Conservation (phyloP, 169 alveolate species). For the Plasmodium blacklocki region DNA sequence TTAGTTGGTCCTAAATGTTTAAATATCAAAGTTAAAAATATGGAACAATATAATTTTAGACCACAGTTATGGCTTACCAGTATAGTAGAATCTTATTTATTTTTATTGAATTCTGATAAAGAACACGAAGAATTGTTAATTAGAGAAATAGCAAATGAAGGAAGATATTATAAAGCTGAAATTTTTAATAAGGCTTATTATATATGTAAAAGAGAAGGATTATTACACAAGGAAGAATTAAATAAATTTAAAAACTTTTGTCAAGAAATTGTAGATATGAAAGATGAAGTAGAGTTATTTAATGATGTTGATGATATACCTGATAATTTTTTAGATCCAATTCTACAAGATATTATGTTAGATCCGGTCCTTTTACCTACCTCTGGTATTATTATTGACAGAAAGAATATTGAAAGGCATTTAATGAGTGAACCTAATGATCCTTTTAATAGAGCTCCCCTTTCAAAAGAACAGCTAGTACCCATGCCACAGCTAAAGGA, state of each 20-base stretch:
- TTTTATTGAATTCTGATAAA: conserved; percentile 75
- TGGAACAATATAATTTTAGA: conserved; percentile 89
- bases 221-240: conserved; percentile 76
- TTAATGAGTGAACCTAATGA: conserved; percentile 94
- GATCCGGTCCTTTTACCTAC: conserved; percentile 95
- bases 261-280: conserved; percentile 66
- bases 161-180: conserved; percentile 85
- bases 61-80: conserved; percentile 88
- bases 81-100: conserved; percentile 82
- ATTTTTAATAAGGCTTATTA: conserved; percentile 85
- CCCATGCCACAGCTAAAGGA: conserved; percentile 91
- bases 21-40: conserved; percentile 90
- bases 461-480: conserved; percentile 89
- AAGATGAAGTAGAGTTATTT: conserved; percentile 74
- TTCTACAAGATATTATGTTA: conserved; percentile 92
- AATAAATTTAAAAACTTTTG: conserved; percentile 78
- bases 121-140: conserved; percentile 33
- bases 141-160: conserved; percentile 83
- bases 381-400: conserved; percentile 90
- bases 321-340: conserved; percentile 93
- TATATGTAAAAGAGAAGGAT: conserved; percentile 86
- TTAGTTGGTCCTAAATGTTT: conserved; percentile 91
- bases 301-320: conserved; percentile 88
- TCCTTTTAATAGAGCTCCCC: conserved; percentile 94
- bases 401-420: conserved; percentile 92